phyloP scores from a whole-genome alignment of 1,284 basidiomycete species.

The Cryptococcus sp. region DNA sequence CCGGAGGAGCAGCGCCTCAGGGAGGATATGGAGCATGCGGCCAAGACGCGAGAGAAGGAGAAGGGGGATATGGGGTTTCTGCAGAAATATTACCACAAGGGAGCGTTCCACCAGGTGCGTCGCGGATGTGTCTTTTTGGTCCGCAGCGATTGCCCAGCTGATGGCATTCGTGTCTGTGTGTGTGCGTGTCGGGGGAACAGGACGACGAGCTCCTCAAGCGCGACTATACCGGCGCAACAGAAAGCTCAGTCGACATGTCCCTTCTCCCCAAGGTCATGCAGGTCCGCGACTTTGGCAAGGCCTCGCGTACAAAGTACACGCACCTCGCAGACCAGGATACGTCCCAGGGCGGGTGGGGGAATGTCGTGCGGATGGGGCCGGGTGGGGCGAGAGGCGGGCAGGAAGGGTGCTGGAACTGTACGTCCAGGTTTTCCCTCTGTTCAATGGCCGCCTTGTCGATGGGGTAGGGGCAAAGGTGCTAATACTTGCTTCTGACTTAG shows the following conservation, averaged over 20 bases:
- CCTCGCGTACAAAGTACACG: constrained; percentile 65
- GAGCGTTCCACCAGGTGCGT: constrained; percentile 88
- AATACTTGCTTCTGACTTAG: constrained; percentile 9
- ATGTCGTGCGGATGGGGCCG: constrained; percentile 59
- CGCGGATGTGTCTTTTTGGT: not conserved
- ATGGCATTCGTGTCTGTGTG: no score
- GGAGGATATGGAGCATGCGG: constrained; percentile 83
- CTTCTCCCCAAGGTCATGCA: constrained; percentile 93
- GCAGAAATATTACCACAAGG: constrained; percentile 99
- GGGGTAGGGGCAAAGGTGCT: not conserved
- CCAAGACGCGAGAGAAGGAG: constrained; percentile 63
- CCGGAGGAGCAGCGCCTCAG: constrained; percentile 86
- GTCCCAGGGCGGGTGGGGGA: constrained; percentile 70
- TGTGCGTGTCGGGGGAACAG: no score
- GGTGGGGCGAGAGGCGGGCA: constrained; percentile 51
- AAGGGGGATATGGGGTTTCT: constrained; percentile 78
- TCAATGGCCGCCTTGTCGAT: not conserved
- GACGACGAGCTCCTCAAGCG: constrained; percentile 85
- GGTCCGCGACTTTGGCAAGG: constrained; percentile 83
- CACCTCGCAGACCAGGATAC: constrained; percentile 95
- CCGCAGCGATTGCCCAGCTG: no score
- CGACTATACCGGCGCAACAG: constrained; percentile 86
- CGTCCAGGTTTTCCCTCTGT: constrained; percentile 5
- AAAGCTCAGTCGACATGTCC: constrained; percentile 78
- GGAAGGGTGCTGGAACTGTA: constrained; percentile 79